Conservation (phyloP, 1,284 basidiomycete species). For the Ustilago lituana region DNA sequence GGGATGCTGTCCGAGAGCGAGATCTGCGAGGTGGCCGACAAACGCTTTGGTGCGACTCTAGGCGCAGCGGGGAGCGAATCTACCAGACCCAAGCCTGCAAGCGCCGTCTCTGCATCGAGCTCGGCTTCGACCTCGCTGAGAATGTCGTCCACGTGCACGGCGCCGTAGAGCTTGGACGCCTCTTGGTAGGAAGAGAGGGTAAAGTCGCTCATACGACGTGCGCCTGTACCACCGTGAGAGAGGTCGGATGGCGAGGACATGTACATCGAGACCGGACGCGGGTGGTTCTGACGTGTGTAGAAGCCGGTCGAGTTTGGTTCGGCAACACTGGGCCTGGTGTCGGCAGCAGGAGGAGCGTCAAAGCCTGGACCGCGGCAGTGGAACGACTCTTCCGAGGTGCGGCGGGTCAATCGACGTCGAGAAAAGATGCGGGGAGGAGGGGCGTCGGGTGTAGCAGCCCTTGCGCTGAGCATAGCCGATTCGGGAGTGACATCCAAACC, state of each 20-base stretch:
- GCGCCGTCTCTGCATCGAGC: background rate
- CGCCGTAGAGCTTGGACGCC: background rate
- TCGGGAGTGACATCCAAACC: background rate
- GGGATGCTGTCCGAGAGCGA: conserved; percentile 19
- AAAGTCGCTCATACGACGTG: conserved; percentile 24
- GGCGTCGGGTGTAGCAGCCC: too few relatives aligned
- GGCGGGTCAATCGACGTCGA: conserved; percentile 4
- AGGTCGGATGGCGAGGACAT: background rate
- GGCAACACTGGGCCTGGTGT: conserved; percentile 7
- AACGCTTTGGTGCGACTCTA: conserved; percentile 9
- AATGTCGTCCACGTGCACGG: conserved; percentile 1
- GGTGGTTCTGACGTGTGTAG: conserved; percentile 5
- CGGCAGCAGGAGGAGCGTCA: conserved; percentile 24
- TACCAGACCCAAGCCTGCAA: conserved; percentile 22
- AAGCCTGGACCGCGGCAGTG: conserved; percentile 28
- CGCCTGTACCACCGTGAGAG: conserved; percentile 2
- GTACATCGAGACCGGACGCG: conserved; percentile 14
- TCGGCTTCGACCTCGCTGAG: conserved; percentile 14
- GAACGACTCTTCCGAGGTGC: conserved; percentile 31
- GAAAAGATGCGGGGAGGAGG: too few relatives aligned
- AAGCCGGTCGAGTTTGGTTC: background rate
- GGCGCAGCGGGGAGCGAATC: conserved; percentile 20
- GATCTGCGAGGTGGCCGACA: conserved; percentile 20
- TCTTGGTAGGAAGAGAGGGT: conserved; percentile 17
- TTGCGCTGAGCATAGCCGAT: background rate